Base-by-base conservation (phyloP, 2,329 filamentous ascomycete species). In the Fusarium sulawesiense region DNA sequence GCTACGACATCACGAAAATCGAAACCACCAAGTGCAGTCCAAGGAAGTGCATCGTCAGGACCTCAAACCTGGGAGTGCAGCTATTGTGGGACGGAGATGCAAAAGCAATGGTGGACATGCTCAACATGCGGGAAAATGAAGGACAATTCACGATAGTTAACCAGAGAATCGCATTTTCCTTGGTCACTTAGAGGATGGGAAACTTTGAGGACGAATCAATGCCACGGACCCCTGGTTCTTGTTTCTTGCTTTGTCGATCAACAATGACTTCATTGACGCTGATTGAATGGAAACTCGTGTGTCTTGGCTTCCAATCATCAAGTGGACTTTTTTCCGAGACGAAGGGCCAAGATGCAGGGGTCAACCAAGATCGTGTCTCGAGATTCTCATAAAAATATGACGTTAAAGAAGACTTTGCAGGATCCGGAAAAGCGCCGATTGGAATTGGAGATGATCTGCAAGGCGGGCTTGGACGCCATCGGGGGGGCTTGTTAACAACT, bases 41-140 rank as follows among this genome's bases (percentile, higher is more conserved):
- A 67, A 42, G 42, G 54, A 27, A 32, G 37, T 25, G 13, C 27
- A 40, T 57, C 25, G 20, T 58, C 74, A 8, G 73, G 58, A 42
- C 76, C 74, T 41, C 75, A 74, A 57, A 80, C 78, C 3, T 89
- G 87, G 87, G 79, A 78, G 32, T 89, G 88, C 68, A 81, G 80
- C 18, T 81, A 81, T 57, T 89, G 88, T 67, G 83, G 82, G 11
- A 85, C 81, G 4, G 75, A 78, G 27, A 86, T 88, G 80, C 85
- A 87, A 59, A 78, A 80, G 46, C 81, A 84, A 67, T 88, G 86
- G 85, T 88, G 87, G 86, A 86, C 83, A 25, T 89, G 87, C 69
- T 83, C 83, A 20, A 76, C 80, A 5, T 89, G 87, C 73, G 86
- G 86, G 4, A 82, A 78, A 67, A 83, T 89, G 78, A 88, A 88